Percentiles rank a stretch among this genome's conserved stretches.
phyloP scores from a whole-genome alignment of 768 basidiomycete species.

The Mycena sanguinolenta region DNA sequence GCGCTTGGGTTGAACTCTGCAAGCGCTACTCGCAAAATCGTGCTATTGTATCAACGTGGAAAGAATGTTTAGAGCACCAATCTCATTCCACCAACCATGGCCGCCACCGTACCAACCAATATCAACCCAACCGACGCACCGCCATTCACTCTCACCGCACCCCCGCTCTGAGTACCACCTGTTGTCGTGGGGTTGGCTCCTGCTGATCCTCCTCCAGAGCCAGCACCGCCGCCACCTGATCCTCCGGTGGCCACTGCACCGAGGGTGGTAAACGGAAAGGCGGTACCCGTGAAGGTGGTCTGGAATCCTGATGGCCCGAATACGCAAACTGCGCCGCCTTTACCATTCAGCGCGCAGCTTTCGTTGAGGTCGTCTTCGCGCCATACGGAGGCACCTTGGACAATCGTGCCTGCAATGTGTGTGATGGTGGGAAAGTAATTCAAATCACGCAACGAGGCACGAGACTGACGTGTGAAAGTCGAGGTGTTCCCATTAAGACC shows the following conservation, averaged over 20 bases:
- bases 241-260: conserved; percentile 12
- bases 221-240: background rate
- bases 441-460: background rate
- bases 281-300: conserved; percentile 26
- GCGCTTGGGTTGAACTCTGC: too few species aligned
- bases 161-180: background rate
- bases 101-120: conserved; percentile 14
- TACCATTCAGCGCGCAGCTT: conserved; percentile 30
- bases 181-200: too few species aligned
- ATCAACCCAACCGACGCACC: conserved; percentile 20
- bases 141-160: conserved; percentile 16
- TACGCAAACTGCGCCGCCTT: conserved; percentile 19
- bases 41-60: too few species aligned
- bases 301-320: conserved; percentile 1
- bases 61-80: conserved; percentile 10
- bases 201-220: conserved; percentile 1
- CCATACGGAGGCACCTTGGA: conserved; percentile 29
- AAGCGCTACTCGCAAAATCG: too few species aligned
- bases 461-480: conserved; percentile 6
- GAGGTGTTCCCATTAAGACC: conserved; percentile 20
- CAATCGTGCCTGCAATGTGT: conserved; percentile 17
- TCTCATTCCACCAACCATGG: conserved; percentile 23
- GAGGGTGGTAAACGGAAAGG: conserved; percentile 24
- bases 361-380: conserved; percentile 16
- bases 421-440: conserved; percentile 2